Evolutionary conservation across 2,329 filamentous ascomycete species (phyloP), one percentile per base, ranked within the genome.

Genomic region (Fusarium sp.): DNA sequence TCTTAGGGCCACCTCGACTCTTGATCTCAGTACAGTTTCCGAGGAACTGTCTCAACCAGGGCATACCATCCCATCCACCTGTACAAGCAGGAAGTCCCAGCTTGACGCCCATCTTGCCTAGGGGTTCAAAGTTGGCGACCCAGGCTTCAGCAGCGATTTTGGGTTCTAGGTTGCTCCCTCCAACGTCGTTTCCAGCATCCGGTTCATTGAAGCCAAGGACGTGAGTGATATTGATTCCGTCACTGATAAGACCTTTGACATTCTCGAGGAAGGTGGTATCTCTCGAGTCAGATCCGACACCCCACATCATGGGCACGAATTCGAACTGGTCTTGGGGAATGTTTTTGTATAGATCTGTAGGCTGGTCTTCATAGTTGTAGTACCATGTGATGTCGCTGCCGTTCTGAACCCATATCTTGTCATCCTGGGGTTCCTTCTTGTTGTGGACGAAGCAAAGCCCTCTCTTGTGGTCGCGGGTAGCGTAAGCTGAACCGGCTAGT

Each of bases 301-400:
- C 91, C 90, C 91, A 95, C 64, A 94, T 86, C 92, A 94, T 94
- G 53, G 93, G 92, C 2, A 95, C 89, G 78, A 93, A 96, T 77
- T 92, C 85, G 72, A 95, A 88, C 16, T 84, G 79, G 16, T 83
- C 81, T 72, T 90, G 86, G 0, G 84, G 73, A 30, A 83, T 74
- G 52, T 83, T 78, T 42, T 78, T 70, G 76, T 85, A 90, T 44
- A 81, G 81, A 0, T 83, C 67, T 1, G 89, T 87, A 2, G 92
- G 91, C 6, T 79, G 76, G 22, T 83, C 75, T 27, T 81, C 79
- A 79, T 94, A 96, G 82, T 94, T 95, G 85, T 95, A 96, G 83
- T 96, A 96, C 93, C 93, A 96, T 5, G 89, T 91, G 58, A 95
- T 80, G 44, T 89, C 86, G 20, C 86, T 87, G 40, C 83, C 84